A percentile compares a stretch with the other conserved stretches of the same genome.
Conservation (phyloP, 1,284 basidiomycete species). For the Cryptococcus neoformans region DNA sequence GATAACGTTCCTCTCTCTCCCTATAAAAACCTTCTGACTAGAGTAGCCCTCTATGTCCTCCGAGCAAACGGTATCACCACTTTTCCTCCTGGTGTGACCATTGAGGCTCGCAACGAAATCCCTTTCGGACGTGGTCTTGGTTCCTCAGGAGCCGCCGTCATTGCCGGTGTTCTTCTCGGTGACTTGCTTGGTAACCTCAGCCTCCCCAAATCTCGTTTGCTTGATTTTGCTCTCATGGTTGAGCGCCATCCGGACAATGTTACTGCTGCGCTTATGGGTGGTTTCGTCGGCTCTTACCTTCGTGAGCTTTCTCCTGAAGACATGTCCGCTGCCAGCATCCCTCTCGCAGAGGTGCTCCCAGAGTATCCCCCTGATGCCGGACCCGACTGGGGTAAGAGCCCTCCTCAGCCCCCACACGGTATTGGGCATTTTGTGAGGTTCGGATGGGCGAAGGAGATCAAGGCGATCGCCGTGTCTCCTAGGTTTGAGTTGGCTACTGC, state of each 20-base stretch:
- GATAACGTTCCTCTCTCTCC: constrained; percentile 88
- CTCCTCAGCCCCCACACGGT: constrained; percentile 80
- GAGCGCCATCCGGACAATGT: constrained; percentile 99
- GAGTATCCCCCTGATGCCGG: constrained; percentile 94
- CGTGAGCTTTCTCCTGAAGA: constrained; percentile 72
- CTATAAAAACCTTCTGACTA: constrained; percentile 97
- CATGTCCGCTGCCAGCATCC: constrained; percentile 77
- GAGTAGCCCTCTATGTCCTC: constrained; percentile 94
- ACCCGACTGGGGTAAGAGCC: constrained; percentile 82
- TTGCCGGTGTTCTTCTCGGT: constrained; percentile 90
- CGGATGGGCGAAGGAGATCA: constrained; percentile 80
- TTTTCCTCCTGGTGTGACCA: constrained; percentile 69
- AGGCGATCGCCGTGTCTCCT: constrained; percentile 92
- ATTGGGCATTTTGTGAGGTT: constrained; percentile 96
- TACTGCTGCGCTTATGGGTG: constrained; percentile 93
- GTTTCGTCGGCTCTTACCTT: constrained; percentile 97
- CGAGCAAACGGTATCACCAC: constrained; percentile 72
- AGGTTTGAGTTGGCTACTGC: constrained; percentile 96
- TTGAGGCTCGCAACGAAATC: constrained; percentile 88
- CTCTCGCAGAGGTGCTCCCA: constrained; percentile 92
- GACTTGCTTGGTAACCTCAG: constrained; percentile 73
- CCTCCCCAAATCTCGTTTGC: constrained; percentile 67
- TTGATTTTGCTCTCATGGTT: constrained; percentile 99
- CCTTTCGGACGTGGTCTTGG: constrained; percentile 97
- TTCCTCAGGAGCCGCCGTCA: constrained; percentile 95